These are phyloP conservation scores for Phalaenopsis aphrodite DNA, from an alignment of 106 monocot genomes.

Conservation along the genomic window DNA sequence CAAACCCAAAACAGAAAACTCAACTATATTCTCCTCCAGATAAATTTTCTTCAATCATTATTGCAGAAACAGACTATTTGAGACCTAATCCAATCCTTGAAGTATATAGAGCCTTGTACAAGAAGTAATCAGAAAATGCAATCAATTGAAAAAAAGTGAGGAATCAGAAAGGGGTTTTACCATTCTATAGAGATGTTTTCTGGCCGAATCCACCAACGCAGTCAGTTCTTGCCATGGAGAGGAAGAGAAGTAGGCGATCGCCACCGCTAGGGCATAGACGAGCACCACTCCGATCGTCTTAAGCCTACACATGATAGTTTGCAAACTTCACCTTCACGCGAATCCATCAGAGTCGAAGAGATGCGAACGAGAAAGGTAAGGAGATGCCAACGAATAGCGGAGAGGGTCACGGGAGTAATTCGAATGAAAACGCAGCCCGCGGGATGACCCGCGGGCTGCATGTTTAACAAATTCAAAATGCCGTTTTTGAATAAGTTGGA, in stretches of 20 bases:
- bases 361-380: no score
- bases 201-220: neutral
- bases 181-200: neutral
- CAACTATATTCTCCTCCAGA: neutral
- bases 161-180: neutral
- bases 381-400: no score
- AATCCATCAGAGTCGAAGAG: neutral
- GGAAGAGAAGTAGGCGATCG: neutral
- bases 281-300: neutral
- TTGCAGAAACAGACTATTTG: neutral
- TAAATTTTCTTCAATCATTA: neutral
- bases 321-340: neutral
- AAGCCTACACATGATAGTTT: neutral
- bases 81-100: neutral
- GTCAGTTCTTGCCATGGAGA: neutral
- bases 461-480: no score
- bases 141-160: neutral
- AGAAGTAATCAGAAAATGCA: neutral
- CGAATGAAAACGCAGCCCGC: no score
- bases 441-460: no score
- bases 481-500: no score
- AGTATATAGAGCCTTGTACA: neutral
- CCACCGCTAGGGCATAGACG: neutral
- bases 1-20: neutral
- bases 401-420: no score